Evolutionary conservation across 805 yeast species (phyloP).

Genomic region (Candida tammaniensis): DNA sequence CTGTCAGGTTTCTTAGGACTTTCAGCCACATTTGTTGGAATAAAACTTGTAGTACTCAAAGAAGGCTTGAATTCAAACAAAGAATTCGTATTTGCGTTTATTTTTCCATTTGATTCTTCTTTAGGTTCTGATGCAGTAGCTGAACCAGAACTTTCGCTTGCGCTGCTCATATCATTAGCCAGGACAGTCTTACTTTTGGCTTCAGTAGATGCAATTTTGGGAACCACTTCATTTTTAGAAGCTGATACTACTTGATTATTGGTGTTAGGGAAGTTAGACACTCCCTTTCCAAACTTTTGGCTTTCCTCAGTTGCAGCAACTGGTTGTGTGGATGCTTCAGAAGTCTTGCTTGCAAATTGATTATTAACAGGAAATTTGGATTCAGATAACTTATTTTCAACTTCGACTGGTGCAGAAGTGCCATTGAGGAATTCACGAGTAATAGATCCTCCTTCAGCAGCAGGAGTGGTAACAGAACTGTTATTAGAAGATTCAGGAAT

Average conservation of each 20-base stretch:
- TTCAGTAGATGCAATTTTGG: too few relatives aligned
- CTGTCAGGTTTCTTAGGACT: neutral
- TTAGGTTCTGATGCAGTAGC: neutral
- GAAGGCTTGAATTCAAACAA: conserved; percentile 4
- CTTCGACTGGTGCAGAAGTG: too few relatives aligned
- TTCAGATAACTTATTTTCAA: too few relatives aligned
- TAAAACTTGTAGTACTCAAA: conserved; percentile 3
- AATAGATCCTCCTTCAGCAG: conserved; percentile 7
- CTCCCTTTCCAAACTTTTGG: too few relatives aligned
- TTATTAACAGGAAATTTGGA: too few relatives aligned
- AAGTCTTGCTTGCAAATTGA: too few relatives aligned
- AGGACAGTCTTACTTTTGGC: neutral
- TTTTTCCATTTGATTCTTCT: neutral
- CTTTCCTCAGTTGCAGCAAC: too few relatives aligned
- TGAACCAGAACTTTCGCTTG: neutral
- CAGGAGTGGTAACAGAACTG: conserved; percentile 13
- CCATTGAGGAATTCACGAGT: conserved; percentile 2
- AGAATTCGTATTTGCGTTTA: neutral
- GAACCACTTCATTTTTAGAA: too few relatives aligned
- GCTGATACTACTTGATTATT: too few relatives aligned
- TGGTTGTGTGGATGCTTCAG: neutral
- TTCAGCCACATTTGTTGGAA: too few relatives aligned
- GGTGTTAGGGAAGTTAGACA: too few relatives aligned
- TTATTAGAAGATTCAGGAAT: conserved; percentile 12
- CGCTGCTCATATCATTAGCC: neutral